These are phyloP conservation scores for Termitomyces heimii DNA, from an alignment of 768 basidiomycete genomes.

Conservation along the genomic window DNA sequence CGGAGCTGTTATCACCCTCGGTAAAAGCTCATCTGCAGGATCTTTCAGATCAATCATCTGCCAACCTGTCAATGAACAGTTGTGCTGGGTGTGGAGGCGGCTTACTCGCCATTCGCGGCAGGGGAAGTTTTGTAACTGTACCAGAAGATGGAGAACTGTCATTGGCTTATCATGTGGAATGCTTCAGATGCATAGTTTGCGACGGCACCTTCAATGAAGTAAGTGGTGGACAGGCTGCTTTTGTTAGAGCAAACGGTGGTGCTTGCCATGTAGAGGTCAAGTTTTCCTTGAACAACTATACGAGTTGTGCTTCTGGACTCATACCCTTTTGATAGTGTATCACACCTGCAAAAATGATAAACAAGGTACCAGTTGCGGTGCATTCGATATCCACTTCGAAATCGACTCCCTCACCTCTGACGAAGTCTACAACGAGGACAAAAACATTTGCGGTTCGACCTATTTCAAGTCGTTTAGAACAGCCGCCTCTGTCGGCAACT, in stretches of 20 bases:
- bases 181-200: conserved; percentile 72
- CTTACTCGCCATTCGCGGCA: conserved; percentile 51
- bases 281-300: background rate
- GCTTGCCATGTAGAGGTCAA: conserved; percentile 63
- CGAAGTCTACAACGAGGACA: conserved; percentile 2
- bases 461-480: conserved; percentile 34
- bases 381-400: conserved; percentile 8
- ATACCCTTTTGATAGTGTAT: conserved; percentile 30
- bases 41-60: background rate
- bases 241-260: conserved; percentile 58
- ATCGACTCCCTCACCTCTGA: conserved; percentile 5
- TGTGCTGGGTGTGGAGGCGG: conserved; percentile 58
- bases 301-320: background rate
- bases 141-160: conserved; percentile 47
- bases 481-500: conserved; percentile 29
- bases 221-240: conserved; percentile 59
- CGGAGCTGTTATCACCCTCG: background rate
- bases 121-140: conserved; percentile 67
- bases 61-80: conserved; percentile 28
- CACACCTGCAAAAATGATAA: conserved; percentile 36
- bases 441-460: conserved; percentile 16
- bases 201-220: conserved; percentile 57
- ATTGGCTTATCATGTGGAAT: conserved; percentile 67
- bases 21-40: conserved; percentile 6
- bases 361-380: conserved; percentile 23